Percentiles rank a stretch among this genome's conserved stretches.
phyloP scores from a whole-genome alignment of 225 moss, liverwort and hornwort species.

The Lunularia cruciata region DNA sequence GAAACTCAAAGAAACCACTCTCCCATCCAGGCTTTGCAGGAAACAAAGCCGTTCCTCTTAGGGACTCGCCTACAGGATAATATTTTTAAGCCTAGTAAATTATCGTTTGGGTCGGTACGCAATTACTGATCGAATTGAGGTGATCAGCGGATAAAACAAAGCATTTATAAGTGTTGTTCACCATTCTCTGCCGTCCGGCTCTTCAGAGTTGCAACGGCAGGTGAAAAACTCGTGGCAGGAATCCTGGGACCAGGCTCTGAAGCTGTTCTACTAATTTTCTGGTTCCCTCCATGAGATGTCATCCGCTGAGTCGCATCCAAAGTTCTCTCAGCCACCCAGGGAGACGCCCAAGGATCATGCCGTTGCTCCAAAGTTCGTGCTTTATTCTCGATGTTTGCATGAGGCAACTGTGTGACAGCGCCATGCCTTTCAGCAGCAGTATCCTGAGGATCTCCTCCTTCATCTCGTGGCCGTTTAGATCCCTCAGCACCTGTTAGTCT shows the following conservation, averaged over 20 bases:
- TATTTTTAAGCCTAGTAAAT: too few species aligned
- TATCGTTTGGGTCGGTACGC: too few species aligned
- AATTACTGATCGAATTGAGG: too few species aligned
- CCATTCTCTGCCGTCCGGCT: conserved; percentile 25
- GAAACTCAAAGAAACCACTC: too few species aligned
- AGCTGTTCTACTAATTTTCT: background rate
- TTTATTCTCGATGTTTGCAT: conserved; percentile 5
- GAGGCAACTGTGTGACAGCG: background rate
- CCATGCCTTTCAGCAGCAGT: background rate
- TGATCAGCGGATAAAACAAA: too few species aligned
- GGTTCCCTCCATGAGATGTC: conserved; percentile 9
- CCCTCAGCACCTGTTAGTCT: conserved; percentile 43
- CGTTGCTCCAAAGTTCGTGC: background rate
- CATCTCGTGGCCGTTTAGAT: conserved; percentile 41
- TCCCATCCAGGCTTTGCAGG: too few species aligned
- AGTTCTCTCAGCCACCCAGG: conserved; percentile 28
- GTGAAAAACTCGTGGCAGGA: background rate
- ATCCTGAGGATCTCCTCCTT: conserved; percentile 25
- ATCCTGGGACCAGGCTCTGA: background rate
- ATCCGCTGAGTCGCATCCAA: conserved; percentile 8
- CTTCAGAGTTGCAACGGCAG: conserved; percentile 20
- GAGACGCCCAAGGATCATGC: conserved; percentile 36
- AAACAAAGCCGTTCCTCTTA: too few species aligned
- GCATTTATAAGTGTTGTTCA: conserved; percentile 17
- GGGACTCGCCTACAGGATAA: too few species aligned